A percentile compares a stretch with the other conserved stretches of the same genome.
phyloP scores from a whole-genome alignment of 2,329 filamentous ascomycete species.

The Paraconiothyrium brasiliense region DNA sequence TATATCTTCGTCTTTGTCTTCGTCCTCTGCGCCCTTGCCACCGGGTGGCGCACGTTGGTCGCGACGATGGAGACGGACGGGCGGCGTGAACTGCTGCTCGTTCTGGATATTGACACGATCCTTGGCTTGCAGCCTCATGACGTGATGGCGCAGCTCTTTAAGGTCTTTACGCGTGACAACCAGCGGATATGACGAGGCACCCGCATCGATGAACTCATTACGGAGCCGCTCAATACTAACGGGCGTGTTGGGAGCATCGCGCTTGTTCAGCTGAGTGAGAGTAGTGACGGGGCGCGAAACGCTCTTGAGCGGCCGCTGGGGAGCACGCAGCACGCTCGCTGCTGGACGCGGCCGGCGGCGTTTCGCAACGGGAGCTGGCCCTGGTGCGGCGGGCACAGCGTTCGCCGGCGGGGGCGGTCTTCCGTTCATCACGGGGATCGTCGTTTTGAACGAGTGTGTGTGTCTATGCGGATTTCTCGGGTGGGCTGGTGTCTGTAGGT shows the following conservation, averaged over 20 bases:
- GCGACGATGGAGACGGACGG: slow-evolving; percentile 87
- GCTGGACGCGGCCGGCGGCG: slow-evolving; percentile 46
- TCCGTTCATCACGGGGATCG: slow-evolving; percentile 28
- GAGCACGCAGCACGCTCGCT: slow-evolving; percentile 50
- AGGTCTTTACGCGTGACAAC: slow-evolving; percentile 84
- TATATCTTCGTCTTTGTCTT: slow-evolving; percentile 70
- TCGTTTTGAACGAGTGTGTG: slow-evolving; percentile 17
- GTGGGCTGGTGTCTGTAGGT: not conserved
- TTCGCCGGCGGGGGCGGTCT: slow-evolving; percentile 19
- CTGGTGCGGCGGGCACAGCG: slow-evolving; percentile 18
- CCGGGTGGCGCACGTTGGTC: slow-evolving; percentile 75
- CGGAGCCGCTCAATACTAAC: slow-evolving; percentile 35
- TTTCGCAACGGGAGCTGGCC: slow-evolving; percentile 22
- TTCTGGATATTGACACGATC: slow-evolving; percentile 74
- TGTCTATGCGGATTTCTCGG: not conserved
- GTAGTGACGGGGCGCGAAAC: slow-evolving; percentile 44
- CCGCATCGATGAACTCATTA: slow-evolving; percentile 37
- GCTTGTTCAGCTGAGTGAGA: slow-evolving; percentile 45
- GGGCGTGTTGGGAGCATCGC: slow-evolving; percentile 21
- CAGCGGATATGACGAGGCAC: slow-evolving; percentile 63
- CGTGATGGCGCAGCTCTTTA: slow-evolving; percentile 82
- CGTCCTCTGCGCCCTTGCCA: slow-evolving; percentile 53
- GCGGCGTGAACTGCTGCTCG: slow-evolving; percentile 83
- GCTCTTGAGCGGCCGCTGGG: slow-evolving; percentile 45
- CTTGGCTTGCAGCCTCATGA: slow-evolving; percentile 79